Conservation (phyloP, 1,139 yeast genomes). For the Kodamaea plutei region DNA sequence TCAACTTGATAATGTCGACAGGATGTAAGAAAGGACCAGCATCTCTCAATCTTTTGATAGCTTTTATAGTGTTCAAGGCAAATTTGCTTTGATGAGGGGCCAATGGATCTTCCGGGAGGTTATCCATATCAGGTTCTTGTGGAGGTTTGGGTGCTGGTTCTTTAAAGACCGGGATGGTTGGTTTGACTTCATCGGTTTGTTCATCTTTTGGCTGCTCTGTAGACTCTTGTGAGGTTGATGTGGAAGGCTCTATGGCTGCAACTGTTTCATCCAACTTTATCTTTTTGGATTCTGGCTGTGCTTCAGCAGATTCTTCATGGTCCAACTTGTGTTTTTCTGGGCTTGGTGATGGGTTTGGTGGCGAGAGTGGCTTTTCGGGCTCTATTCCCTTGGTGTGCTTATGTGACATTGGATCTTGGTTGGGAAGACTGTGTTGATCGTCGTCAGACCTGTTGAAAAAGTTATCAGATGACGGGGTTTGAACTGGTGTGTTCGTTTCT, state of each 20-base stretch:
- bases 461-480: constrained; percentile 37
- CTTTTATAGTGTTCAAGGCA: constrained; percentile 64
- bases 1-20: constrained; percentile 82
- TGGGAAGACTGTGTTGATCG: constrained; percentile 10
- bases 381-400: constrained; percentile 13
- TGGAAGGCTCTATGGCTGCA: constrained; percentile 4
- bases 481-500: constrained; percentile 36
- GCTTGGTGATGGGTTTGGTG: constrained; percentile 45
- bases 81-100: constrained; percentile 83
- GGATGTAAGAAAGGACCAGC: constrained; percentile 88
- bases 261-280: constrained; percentile 16
- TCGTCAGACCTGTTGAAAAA: constrained; percentile 20
- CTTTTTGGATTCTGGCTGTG: constrained; percentile 13
- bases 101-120: constrained; percentile 64
- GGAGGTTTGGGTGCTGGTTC: constrained; percentile 73
- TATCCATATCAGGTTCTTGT: constrained; percentile 65
- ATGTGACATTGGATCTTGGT: constrained; percentile 8
- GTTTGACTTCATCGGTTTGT: not conserved
- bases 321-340: constrained; percentile 38
- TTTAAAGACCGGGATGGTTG: constrained; percentile 14
- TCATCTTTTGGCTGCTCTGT: constrained; percentile 9
- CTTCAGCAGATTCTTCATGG: constrained; percentile 14
- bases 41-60: constrained; percentile 86
- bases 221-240: constrained; percentile 6
- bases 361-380: constrained; percentile 40